Base-by-base conservation (phyloP, 2,329 filamentous ascomycete genomes). In the Aspergillus cejpii region DNA sequence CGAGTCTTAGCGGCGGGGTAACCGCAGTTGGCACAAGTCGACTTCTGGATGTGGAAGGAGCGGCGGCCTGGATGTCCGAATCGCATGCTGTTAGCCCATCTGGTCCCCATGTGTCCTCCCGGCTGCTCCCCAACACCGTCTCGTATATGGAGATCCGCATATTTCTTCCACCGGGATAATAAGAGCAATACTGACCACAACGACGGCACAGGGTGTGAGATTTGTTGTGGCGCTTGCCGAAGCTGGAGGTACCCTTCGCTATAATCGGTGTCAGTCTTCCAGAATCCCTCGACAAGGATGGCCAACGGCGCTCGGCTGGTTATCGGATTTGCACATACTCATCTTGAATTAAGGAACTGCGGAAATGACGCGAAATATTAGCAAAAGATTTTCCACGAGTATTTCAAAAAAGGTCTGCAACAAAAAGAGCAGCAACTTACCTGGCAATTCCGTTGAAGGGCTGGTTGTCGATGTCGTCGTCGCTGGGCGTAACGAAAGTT, bases 11-110 rank as follows among this genome's bases (percentile, higher is more conserved):
- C 92, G 71, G 89, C 78, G 71, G 92, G 92, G 79, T 96, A 98
- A 73, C 90, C 92, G 81, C 92, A 98, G 68, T 80, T 81, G 64
- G 91, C 74, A 80, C 92, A 98, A 71, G 89, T 94, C 77, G 95
- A 85, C 87, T 98, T 98, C 81, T 98, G 92, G 78, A 97, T 84
- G 85, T 98, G 92, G 76, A 96, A 84, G 68, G 92, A 95, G 72
- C 92, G 90, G 73, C 87, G 85, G 77, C 91, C 89, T 94, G 65
- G 51, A 55, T 41, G 47, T 49, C 50, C 47, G 50, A 47, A 57
- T 37, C 49, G 52, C 61, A 57, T 68, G 59, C 55, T 47, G 61
- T 67, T 60, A 62, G 62, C 55, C 47, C 48, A 47, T 47, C 41
- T 54, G 38, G 34, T 24, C 33, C 37, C 33, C 39, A 40, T 38